Evolutionary conservation across 31 red algal genomes (phyloP), one percentile per base, ranked within the genome.

Genomic region (Asparagopsis taxiformis): DNA sequence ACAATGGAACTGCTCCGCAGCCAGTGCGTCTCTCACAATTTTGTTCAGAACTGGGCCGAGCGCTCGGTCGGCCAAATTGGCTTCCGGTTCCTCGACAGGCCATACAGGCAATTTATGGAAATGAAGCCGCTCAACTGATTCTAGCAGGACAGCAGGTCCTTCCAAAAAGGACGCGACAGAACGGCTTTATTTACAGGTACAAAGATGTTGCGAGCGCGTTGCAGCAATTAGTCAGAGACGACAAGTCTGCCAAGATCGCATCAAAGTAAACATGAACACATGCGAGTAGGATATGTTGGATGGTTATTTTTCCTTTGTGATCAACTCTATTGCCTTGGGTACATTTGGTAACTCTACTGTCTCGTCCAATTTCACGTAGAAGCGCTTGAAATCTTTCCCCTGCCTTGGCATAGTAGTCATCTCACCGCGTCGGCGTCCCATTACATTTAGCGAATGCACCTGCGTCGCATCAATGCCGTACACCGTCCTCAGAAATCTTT

Each of bases 101-200:
- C 3, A 37, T 98, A 25, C 41, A 70, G 54, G 59, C 63, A 21
- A 4, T 92, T 3, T 11, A 89, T 9, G 94, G 94, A 39, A 70
- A 54, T 17, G 94, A 93, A 29, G 85, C 85, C 1, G 82, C 89
- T 10, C 50, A 70, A 39, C 59, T 98, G 2, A 69, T 98, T 0
- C 59, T 98, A n/a, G 59, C 82, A 8, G 94, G 94, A 20, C 94
- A 98, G 31, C 75, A 71, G 43, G 94, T 98, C 67, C 23, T 90
- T 24, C 77, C 90, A 29, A 91, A 63, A 33, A 77, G 90, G 6
- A 63, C 75, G 24, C 32, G 63, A 41, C 30, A 26, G 26, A 67
- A 57, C 31, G 84, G 90, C 0, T 90, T 88, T 73, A 20, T 67
- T 16, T 97, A 76, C 30, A 57, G 36, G 34, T 73, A 83, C 48